These are phyloP conservation scores for Blastocladiella emersonii DNA, from an alignment of 371 early-diverging fungal species.

Conservation along the genomic window DNA sequence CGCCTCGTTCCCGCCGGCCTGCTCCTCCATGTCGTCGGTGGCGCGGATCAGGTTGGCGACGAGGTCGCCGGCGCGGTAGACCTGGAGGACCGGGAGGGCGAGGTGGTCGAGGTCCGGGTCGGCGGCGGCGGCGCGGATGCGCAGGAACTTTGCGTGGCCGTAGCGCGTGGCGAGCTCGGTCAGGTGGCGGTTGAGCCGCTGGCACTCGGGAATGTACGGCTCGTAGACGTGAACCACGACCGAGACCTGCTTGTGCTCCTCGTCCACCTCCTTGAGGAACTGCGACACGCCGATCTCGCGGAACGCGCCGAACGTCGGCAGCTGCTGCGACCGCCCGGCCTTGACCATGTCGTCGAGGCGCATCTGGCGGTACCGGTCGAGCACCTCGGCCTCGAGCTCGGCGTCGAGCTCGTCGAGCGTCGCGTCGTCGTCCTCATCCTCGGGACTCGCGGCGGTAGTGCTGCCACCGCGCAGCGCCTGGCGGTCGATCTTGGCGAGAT, in stretches of 20 bases:
- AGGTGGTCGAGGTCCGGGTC: slow-evolving; percentile 5
- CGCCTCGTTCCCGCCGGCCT: not conserved
- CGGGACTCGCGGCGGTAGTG: not conserved
- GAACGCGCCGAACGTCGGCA: slow-evolving; percentile 4
- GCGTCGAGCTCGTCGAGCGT: not conserved
- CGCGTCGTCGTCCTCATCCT: not conserved
- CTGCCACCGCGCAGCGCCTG: not conserved
- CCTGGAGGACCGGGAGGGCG: slow-evolving; percentile 1
- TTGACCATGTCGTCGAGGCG: not conserved
- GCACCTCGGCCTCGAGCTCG: not conserved
- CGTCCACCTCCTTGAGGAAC: slow-evolving; percentile 2
- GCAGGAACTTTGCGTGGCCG: slow-evolving; percentile 3
- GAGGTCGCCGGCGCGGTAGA: slow-evolving; percentile 3
- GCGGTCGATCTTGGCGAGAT: not conserved
- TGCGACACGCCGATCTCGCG: slow-evolving; percentile 7
- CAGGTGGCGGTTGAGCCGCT: slow-evolving; percentile 1
- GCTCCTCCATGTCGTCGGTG: slow-evolving; percentile 2
- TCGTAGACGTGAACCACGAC: slow-evolving; percentile 5
- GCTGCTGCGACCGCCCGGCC: no score
- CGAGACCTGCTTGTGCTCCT: not conserved
- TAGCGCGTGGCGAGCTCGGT: not conserved
- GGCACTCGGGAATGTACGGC: slow-evolving; percentile 1
- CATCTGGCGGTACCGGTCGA: not conserved
- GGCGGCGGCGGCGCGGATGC: not conserved
- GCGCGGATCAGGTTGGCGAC: slow-evolving; percentile 4